Conservation (phyloP, 2,329 filamentous ascomycete species). For the Cadophora gregata region DNA sequence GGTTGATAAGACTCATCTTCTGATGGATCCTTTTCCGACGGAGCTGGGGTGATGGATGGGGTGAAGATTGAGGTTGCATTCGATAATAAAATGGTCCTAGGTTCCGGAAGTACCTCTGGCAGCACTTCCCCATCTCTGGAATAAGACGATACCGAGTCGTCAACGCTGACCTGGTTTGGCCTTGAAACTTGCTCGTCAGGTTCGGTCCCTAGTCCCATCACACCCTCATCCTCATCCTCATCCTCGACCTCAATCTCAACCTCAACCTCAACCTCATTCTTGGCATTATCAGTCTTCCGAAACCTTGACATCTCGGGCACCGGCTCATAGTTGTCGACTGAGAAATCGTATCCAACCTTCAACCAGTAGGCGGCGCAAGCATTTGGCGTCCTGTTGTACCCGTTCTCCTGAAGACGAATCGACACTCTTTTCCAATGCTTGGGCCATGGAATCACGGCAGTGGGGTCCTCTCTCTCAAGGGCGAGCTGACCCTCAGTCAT, state of each 20-base stretch:
- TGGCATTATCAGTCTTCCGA: neutral
- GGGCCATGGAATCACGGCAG: constrained; percentile 22
- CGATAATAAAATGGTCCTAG: neutral
- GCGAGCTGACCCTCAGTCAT: constrained; percentile 27
- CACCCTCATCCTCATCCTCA: neutral
- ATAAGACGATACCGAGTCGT: neutral
- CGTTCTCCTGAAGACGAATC: constrained; percentile 17
- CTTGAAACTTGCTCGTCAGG: neutral
- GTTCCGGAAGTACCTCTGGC: neutral
- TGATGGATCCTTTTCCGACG: constrained; percentile 14
- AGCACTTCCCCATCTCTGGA: neutral
- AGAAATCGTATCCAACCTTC: constrained; percentile 11
- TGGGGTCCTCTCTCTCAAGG: constrained; percentile 17
- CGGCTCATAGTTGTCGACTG: constrained; percentile 7
- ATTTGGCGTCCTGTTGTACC: constrained; percentile 20
- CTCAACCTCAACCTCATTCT: neutral
- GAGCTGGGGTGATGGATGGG: constrained; percentile 3
- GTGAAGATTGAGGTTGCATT: constrained; percentile 12
- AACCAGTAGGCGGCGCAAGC: constrained; percentile 28
- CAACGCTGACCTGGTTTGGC: neutral
- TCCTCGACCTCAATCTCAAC: neutral
- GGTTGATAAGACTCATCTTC: constrained; percentile 12
- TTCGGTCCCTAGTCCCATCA: neutral
- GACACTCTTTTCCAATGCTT: constrained; percentile 28
- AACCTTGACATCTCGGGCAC: neutral